phyloP scores from a whole-genome alignment of 2,329 filamentous ascomycete species.

The Paradendryphiella salina region DNA sequence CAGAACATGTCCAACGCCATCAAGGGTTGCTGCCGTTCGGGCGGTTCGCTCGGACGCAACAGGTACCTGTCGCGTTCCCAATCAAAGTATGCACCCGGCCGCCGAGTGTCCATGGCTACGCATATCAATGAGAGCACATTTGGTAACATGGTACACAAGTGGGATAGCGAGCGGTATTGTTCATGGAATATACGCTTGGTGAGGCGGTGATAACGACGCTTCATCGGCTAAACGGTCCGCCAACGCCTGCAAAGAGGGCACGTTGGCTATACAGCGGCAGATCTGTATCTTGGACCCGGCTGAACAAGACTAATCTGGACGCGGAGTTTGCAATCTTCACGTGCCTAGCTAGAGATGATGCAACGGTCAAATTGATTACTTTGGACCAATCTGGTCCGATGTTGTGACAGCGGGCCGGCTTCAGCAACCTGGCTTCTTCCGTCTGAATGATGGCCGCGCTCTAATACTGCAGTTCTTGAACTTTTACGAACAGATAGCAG shows the following conservation, averaged over 20 bases:
- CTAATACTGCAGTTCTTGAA: no score
- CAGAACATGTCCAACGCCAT: not conserved
- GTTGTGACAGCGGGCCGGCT: no score
- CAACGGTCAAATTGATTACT: no score
- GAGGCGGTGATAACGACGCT: slow-evolving; percentile 20
- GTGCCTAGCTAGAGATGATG: no score
- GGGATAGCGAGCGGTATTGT: slow-evolving; percentile 35
- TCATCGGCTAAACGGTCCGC: slow-evolving; percentile 36
- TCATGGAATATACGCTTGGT: slow-evolving; percentile 21
- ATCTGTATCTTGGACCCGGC: slow-evolving; percentile 20
- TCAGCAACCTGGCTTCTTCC: no score
- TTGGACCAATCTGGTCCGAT: no score
- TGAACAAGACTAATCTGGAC: slow-evolving; percentile 13
- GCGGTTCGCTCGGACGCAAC: slow-evolving; percentile 22
- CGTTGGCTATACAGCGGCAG: slow-evolving; percentile 11
- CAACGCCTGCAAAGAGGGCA: slow-evolving; percentile 17
- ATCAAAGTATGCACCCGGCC: slow-evolving; percentile 11
- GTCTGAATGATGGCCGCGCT: no score
- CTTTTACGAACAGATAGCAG: no score
- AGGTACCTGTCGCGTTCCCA: slow-evolving; percentile 18
- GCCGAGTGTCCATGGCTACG: slow-evolving; percentile 12
- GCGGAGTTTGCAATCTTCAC: no score
- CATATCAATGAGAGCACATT: slow-evolving; percentile 13
- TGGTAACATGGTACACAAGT: slow-evolving; percentile 23
- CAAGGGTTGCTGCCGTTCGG: slow-evolving; percentile 17